Base-by-base conservation (phyloP, 2,329 filamentous ascomycete genomes). In the Paramyrothecium roridum region DNA sequence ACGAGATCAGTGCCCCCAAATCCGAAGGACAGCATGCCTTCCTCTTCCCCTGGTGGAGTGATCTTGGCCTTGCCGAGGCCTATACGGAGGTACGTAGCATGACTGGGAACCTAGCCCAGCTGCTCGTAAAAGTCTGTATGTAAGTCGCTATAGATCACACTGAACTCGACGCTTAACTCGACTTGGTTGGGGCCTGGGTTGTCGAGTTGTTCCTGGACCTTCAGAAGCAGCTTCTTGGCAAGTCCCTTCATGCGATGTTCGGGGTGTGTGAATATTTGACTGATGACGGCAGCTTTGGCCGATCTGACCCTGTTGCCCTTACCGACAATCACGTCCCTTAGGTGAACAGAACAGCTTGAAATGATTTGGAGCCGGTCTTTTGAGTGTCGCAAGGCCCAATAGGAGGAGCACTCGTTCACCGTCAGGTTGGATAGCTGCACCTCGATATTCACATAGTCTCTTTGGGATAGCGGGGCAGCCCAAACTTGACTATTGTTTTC, bases 201-300 rank as follows among this genome's bases (percentile, higher is more conserved):
- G 54, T 75, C 71, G 58, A 75, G 67, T n/a, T 56, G 56, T 47
- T 70, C 59, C 53, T 70, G 67, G 2, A 74, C 57, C n/a, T 59
- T 59, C 45, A 53, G 61, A 43, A 76, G 59, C 54, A 76, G 65
- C 55, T 60, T 58, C n/a, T 64, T 67, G 1, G 72, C 73, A 65
- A 73, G 69, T 23, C 73, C 72, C 8, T 62, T 55, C 33, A 61
- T 60, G 45, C 72, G 70, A 46, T 70, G 66, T 20, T 66, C 59
- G 7, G 67, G 63, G 48, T 68, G 67, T 8, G 73, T 76, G 58
- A 69, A 71, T 17, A 75, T 59, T 47, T 72, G 67, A 50, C 69
- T 66, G 48, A 76, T 65, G 51, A 65, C 58, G 55, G 67, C 70
- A n/a, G 65, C 67, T 17, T 60, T 61, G 48, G 60, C 65, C 11